Evolutionary conservation across 2,329 filamentous ascomycete species (phyloP).

Genomic region (Ophiostoma sp.): DNA sequence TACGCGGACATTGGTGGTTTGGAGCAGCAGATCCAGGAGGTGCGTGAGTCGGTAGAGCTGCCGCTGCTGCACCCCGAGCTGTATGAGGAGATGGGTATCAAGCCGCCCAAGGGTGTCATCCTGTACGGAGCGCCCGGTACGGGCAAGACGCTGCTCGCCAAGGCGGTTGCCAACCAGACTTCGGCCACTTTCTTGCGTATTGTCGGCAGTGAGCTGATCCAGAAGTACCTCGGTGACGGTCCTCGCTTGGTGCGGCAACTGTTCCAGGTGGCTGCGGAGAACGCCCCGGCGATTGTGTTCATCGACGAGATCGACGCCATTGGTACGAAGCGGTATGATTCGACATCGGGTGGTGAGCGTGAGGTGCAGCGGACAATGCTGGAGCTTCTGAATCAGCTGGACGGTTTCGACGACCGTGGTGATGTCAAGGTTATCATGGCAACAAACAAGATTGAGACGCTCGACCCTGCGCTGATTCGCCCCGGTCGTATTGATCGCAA

Average conservation of each 20-base stretch:
- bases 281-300: conserved; percentile 95
- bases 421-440: conserved; percentile 99
- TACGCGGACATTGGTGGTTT: conserved; percentile 98
- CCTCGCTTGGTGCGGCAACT: conserved; percentile 93
- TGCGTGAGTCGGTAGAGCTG: conserved; percentile 93
- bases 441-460: conserved; percentile 98
- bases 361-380: conserved; percentile 99
- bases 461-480: conserved; percentile 93
- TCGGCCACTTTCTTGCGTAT: conserved; percentile 97
- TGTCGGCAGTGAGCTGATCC: conserved; percentile 94
- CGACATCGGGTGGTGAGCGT: conserved; percentile 91
- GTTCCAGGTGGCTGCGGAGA: conserved; percentile 93
- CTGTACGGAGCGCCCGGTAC: conserved; percentile 96
- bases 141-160: conserved; percentile 92
- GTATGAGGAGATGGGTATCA: conserved; percentile 99
- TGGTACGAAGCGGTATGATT: conserved; percentile 97
- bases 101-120: conserved; percentile 98
- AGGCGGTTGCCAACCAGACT: conserved; percentile 98
- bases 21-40: conserved; percentile 94
- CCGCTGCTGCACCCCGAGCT: conserved; percentile 93
- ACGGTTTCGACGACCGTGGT: conserved; percentile 97
- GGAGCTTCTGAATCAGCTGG: conserved; percentile 95
- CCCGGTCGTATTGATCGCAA: conserved; percentile 98
- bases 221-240: conserved; percentile 97
- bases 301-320: conserved; percentile 99